Evolutionary conservation across 306 rosid genomes (phyloP).

Genomic region (Ziziphus jujuba): DNA sequence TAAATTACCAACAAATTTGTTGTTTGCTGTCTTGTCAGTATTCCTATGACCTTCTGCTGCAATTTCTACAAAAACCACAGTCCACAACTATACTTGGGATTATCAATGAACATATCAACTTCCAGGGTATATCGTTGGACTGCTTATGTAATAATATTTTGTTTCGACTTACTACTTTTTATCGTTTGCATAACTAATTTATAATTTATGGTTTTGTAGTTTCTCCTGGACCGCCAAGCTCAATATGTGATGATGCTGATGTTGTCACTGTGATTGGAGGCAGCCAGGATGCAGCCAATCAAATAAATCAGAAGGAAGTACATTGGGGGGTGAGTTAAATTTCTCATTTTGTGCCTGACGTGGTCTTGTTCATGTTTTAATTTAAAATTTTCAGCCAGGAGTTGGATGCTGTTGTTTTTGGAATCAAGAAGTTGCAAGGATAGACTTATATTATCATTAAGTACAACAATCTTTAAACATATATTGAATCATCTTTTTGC

Average conservation of each 20-base stretch:
- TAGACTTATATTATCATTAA: no score
- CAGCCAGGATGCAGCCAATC: constrained; percentile 84
- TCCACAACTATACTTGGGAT: constrained; percentile 86
- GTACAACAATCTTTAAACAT: no score
- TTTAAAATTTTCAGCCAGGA: background rate
- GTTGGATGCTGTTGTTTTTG: no score
- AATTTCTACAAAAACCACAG: constrained; percentile 71
- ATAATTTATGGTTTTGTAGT: constrained; percentile 42
- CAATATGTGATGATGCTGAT: constrained; percentile 86
- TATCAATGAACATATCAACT: constrained; percentile 89
- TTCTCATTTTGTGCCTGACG: constrained; percentile 4
- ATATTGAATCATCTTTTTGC: no score
- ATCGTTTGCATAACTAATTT: background rate
- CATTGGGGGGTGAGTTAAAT: constrained; percentile 89
- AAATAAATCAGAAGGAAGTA: constrained; percentile 80
- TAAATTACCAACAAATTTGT: constrained; percentile 13
- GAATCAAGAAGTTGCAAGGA: no score
- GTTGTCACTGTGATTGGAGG: constrained; percentile 78
- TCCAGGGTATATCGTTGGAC: constrained; percentile 65
- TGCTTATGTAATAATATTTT: background rate
- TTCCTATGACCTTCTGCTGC: constrained; percentile 90
- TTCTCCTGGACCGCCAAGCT: constrained; percentile 80
- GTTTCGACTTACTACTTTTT: background rate
- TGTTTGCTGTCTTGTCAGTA: constrained; percentile 55
- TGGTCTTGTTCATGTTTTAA: constrained; percentile 15